phyloP scores from a whole-genome alignment of 148 eudicot genomes.

The Amaranthus cruentus region DNA sequence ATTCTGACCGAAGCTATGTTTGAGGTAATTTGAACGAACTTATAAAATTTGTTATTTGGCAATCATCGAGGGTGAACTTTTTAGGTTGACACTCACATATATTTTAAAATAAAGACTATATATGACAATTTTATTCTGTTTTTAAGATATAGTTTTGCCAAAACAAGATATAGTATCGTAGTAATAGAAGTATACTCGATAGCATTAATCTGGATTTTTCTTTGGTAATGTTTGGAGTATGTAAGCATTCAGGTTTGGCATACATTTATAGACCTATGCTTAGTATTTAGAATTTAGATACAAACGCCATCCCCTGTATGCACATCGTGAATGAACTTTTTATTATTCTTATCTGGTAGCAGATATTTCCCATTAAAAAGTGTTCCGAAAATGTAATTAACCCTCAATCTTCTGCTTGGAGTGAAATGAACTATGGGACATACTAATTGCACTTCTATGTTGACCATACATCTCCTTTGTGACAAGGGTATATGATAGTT shows the following conservation, averaged over 20 bases:
- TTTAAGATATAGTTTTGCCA: no score
- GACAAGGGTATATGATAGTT: conserved; percentile 2
- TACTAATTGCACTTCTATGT: no score
- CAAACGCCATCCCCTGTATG: background rate
- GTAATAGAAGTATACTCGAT: no score
- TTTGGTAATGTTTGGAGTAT: no score
- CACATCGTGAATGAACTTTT: background rate
- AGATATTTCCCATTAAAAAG: no score
- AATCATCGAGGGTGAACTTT: background rate
- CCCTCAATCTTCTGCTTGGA: no score
- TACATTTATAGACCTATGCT: background rate
- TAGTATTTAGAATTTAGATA: background rate
- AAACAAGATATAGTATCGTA: no score
- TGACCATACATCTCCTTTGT: background rate
- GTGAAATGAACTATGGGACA: no score
- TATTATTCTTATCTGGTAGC: background rate
- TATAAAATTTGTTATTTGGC: background rate
- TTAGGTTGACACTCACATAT: background rate
- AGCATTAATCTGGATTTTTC: no score
- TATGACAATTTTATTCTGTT: no score
- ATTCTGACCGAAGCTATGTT: conserved; percentile 84
- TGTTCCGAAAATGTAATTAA: no score
- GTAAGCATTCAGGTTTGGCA: background rate
- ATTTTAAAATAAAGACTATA: background rate
- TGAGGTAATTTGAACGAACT: conserved; percentile 49